Percentiles rank a stretch among this genome's conserved stretches.
Evolutionary conservation across 2,329 filamentous ascomycete genomes (phyloP).

Genomic region (Cephalotrichum gorgonifer): DNA sequence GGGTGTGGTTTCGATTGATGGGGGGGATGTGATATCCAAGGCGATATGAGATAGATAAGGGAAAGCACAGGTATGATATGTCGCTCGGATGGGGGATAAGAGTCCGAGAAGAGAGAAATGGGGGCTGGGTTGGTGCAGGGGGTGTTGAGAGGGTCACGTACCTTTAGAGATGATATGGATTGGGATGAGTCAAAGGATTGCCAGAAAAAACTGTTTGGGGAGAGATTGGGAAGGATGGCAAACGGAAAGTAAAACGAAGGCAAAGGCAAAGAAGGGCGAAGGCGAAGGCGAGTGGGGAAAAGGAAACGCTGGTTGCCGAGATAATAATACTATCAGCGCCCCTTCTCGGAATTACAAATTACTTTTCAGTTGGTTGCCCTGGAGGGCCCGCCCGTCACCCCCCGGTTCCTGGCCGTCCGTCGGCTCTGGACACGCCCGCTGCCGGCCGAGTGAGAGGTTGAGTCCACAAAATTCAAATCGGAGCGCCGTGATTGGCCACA

Average conservation of each 20-base stretch:
- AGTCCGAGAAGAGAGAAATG: background rate
- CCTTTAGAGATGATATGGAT: background rate
- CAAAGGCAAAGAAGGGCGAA: constrained; percentile 3
- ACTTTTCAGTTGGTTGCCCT: no score
- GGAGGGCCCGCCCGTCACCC: no score
- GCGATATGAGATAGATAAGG: background rate
- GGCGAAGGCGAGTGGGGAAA: constrained; percentile 6
- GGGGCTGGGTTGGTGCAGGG: background rate
- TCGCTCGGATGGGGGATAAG: background rate
- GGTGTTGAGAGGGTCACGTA: background rate
- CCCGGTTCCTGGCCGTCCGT: no score
- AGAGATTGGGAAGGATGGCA: no score
- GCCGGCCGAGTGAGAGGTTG: background rate
- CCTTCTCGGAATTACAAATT: background rate
- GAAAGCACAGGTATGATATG: background rate
- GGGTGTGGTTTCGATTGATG: background rate
- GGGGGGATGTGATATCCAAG: background rate
- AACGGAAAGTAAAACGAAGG: background rate
- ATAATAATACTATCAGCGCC: background rate
- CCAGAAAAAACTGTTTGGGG: no score
- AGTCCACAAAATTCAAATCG: background rate
- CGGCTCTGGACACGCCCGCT: no score
- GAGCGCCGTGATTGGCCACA: background rate
- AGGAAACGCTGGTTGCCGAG: background rate
- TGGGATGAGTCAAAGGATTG: background rate